Base-by-base conservation (phyloP, 2,329 filamentous ascomycete species). In the Talaromyces sp. region DNA sequence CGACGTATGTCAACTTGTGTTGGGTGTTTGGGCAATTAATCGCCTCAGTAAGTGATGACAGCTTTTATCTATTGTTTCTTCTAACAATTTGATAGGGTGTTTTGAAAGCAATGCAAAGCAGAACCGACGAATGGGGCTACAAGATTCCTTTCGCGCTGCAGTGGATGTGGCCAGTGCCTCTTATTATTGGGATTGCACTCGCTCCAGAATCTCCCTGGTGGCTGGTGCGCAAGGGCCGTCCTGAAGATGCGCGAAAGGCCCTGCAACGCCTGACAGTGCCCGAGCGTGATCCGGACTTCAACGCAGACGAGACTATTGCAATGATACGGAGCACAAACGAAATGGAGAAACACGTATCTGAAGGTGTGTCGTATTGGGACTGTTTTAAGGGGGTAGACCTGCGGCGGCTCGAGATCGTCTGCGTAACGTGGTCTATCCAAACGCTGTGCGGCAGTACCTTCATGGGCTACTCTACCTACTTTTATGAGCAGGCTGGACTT, bases 381-480 rank as follows among this genome's bases (percentile, higher is more conserved):
- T 62, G 59, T 33, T 62, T 60, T 3, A 60, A 60, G 39, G 57
- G 57, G 9, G 57, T 60, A 16, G 57, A 61, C 19, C 33, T 61
- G 27, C 59, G 59, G 10, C 59, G 59, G 5, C 16, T 39, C 1
- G 59, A 61, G 33, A 61, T 61, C 10, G 19, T 19, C n/a, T 50
- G 43, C 43, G 14, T 61, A 11, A 50, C 59, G 13, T 81, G 75
- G 74, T 66, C 72, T 3, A 71, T 73, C 3, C 77, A 79, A 64
- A 71, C 67, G 16, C 66, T 78, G 0, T 75, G 72, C 52, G 73
- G 74, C 1, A 68, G 69, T 0, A 68, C 69, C 10, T 68, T 80
- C 24, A 74, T 74, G 43, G 78, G 78, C 27, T 82, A 79, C 66
- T 75, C 76, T 7, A 81, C 77, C 3, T 83, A 82, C 70, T 83